phyloP scores from a whole-genome alignment of 257 asterid genomes.

The Mentha longifolia region DNA sequence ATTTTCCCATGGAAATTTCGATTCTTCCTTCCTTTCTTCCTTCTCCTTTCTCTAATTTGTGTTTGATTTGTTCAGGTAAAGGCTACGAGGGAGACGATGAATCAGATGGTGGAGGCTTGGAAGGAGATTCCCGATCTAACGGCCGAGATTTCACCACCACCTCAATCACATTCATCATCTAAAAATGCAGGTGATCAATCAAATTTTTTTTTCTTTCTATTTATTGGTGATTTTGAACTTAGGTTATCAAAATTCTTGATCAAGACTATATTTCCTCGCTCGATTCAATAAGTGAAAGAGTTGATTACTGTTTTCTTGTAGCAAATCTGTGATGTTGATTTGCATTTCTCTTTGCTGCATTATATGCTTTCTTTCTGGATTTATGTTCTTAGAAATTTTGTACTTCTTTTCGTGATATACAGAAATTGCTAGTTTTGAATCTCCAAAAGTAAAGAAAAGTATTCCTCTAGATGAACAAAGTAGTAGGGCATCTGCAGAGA shows the following conservation, averaged over 20 bases:
- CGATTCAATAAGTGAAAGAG: background rate
- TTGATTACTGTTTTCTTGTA: background rate
- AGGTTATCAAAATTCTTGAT: too few relatives aligned
- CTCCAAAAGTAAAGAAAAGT: slow-evolving; percentile 50
- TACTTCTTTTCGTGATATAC: background rate
- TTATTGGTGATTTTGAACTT: too few relatives aligned
- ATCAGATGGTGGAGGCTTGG: slow-evolving; percentile 66
- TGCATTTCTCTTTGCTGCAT: background rate
- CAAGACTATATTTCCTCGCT: too few relatives aligned
- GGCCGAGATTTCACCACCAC: slow-evolving; percentile 46
- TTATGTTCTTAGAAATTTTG: background rate
- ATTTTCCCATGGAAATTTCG: background rate
- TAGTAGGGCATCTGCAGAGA: slow-evolving; percentile 43
- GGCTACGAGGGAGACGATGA: slow-evolving; percentile 66
- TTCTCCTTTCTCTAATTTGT: background rate
- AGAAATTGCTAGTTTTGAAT: slow-evolving; percentile 47
- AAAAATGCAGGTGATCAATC: background rate
- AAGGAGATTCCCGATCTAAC: slow-evolving; percentile 60
- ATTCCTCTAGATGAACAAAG: slow-evolving; percentile 29
- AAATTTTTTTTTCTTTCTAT: background rate
- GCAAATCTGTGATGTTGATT: background rate
- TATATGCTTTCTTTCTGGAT: too few relatives aligned
- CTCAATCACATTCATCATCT: slow-evolving; percentile 41
- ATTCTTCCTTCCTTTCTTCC: too few relatives aligned
- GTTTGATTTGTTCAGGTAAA: slow-evolving; percentile 52